Evolutionary conservation across 2,329 filamentous ascomycete species (phyloP).

Genomic region (Mollisia scopiformis): DNA sequence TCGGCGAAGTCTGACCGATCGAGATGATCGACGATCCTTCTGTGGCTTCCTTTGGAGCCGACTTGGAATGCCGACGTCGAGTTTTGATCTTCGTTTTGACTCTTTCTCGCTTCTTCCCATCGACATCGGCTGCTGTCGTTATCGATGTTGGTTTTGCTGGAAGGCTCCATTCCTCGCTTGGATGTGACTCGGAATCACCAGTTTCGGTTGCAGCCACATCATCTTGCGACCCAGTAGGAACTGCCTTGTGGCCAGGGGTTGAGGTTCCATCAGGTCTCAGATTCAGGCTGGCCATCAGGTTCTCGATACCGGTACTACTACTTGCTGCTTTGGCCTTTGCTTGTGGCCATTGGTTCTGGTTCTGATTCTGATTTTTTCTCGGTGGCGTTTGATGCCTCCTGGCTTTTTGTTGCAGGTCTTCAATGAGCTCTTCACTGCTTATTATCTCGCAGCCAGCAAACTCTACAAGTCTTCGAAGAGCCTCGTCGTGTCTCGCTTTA

Average conservation of each 20-base stretch:
- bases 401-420: slow-evolving; percentile 27
- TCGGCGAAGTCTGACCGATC: background rate
- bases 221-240: slow-evolving; percentile 12
- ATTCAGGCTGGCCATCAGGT: slow-evolving; percentile 33
- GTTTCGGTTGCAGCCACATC: slow-evolving; percentile 23
- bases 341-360: slow-evolving; percentile 10
- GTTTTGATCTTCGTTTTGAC: slow-evolving; percentile 35
- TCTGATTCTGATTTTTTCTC: slow-evolving; percentile 16
- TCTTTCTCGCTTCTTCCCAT: slow-evolving; percentile 30
- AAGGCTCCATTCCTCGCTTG: background rate
- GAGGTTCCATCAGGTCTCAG: slow-evolving; percentile 22
- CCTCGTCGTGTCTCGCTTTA: slow-evolving; percentile 61
- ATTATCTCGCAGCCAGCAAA: slow-evolving; percentile 38
- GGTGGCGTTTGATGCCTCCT: slow-evolving; percentile 18
- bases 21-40: slow-evolving; percentile 16
- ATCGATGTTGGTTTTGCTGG: slow-evolving; percentile 7
- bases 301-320: slow-evolving; percentile 26
- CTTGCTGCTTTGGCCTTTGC: slow-evolving; percentile 13
- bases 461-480: slow-evolving; percentile 31
- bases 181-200: slow-evolving; percentile 13
- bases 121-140: slow-evolving; percentile 18
- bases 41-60: slow-evolving; percentile 15
- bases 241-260: slow-evolving; percentile 4
- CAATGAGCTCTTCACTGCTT: slow-evolving; percentile 32
- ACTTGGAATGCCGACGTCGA: slow-evolving; percentile 30